These are phyloP conservation scores for Nymphaea thermarum DNA, from an alignment of 164 flowering plant genomes.

Conservation along the genomic window DNA sequence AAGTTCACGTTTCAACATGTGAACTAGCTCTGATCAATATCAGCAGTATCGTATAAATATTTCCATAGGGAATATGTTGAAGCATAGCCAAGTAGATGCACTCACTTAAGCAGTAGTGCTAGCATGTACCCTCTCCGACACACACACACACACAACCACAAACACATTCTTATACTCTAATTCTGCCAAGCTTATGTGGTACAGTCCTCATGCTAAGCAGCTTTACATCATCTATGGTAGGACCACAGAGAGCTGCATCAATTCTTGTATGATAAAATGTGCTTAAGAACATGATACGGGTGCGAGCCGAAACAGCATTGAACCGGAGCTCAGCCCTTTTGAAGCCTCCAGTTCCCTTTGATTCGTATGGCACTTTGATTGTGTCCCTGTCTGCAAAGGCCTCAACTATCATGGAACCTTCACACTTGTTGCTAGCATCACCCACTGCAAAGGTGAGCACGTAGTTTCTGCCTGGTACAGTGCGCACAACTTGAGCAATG, in stretches of 20 bases:
- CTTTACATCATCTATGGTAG: conserved; percentile 62
- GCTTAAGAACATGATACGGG: conserved; percentile 53
- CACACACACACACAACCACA: background rate
- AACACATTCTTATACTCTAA: background rate
- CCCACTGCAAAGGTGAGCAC: conserved; percentile 53
- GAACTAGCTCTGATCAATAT: background rate
- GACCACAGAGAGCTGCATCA: conserved; percentile 75
- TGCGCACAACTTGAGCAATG: conserved; percentile 47
- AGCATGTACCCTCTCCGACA: background rate
- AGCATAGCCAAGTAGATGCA: background rate
- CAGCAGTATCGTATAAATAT: background rate
- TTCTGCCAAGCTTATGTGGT: background rate
- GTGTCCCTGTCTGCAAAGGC: conserved; percentile 44
- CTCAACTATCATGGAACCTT: conserved; percentile 61
- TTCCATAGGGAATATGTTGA: background rate
- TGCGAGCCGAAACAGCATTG: conserved; percentile 29
- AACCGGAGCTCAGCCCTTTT: conserved; percentile 41
- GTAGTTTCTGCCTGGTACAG: conserved; percentile 33
- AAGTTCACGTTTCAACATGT: background rate
- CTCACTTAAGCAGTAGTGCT: background rate
- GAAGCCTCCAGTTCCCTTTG: conserved; percentile 67
- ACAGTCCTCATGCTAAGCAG: conserved; percentile 21
- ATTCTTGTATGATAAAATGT: conserved; percentile 48
- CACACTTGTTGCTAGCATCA: conserved; percentile 54
- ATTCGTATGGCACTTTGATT: conserved; percentile 39